Conservation (phyloP, 2,329 filamentous ascomycete genomes). For the Scedosporium apiospermum region DNA sequence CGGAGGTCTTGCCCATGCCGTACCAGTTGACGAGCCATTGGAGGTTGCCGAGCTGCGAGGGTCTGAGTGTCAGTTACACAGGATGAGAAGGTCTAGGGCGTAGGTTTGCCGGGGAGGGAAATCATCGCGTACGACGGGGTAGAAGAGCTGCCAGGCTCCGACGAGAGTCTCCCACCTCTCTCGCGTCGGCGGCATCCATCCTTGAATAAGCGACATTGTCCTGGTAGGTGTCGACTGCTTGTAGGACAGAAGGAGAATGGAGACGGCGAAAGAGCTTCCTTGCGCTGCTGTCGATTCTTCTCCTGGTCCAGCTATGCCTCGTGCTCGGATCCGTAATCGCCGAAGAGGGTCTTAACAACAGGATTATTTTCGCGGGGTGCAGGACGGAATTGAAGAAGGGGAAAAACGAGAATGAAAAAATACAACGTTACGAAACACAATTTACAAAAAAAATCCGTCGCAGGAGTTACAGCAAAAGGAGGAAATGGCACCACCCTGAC, state of each 20-base stretch:
- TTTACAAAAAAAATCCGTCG: too few species aligned
- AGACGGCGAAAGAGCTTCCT: too few species aligned
- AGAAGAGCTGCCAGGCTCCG: slow-evolving; percentile 40
- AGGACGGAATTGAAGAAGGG: too few species aligned
- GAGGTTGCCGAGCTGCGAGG: slow-evolving; percentile 51
- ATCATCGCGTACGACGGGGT: slow-evolving; percentile 36
- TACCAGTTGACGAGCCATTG: slow-evolving; percentile 79
- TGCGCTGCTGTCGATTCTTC: too few species aligned
- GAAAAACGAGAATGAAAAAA: too few species aligned
- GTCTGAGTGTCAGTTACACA: slow-evolving; percentile 1
- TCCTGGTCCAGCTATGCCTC: too few species aligned
- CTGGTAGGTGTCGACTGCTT: neutral
- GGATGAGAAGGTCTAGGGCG: slow-evolving; percentile 2
- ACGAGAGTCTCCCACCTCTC: slow-evolving; percentile 48
- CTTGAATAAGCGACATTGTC: slow-evolving; percentile 37
- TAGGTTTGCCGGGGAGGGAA: neutral
- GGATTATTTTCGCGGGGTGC: too few species aligned
- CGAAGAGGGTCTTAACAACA: too few species aligned
- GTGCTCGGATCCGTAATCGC: too few species aligned
- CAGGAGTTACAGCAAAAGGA: too few species aligned
- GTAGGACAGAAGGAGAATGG: neutral
- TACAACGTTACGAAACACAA: too few species aligned
- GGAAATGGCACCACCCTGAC: too few species aligned
- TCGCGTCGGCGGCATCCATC: slow-evolving; percentile 48
- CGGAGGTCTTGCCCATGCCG: slow-evolving; percentile 86